These are phyloP conservation scores for Puccinia coronata DNA, from an alignment of 1,284 basidiomycete species.

Conservation along the genomic window DNA sequence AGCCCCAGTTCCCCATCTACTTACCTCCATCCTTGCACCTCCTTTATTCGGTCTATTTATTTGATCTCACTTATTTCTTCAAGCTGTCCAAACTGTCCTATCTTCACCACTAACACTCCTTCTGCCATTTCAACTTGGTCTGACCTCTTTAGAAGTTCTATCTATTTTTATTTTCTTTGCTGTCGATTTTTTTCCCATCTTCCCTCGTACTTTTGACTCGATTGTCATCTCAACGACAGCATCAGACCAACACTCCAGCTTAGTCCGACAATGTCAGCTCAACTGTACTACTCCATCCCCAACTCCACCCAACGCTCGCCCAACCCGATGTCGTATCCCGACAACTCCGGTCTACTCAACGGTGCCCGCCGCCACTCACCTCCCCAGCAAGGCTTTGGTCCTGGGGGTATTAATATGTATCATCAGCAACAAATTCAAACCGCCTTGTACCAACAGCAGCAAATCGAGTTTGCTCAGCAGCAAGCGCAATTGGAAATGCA, in stretches of 20 bases:
- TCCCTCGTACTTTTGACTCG: conserved; percentile 11
- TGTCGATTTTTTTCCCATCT: neutral
- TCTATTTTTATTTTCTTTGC: conserved; percentile 24
- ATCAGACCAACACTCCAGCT: neutral
- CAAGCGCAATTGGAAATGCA: conserved; percentile 50
- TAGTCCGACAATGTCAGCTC: conserved; percentile 37
- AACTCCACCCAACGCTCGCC: conserved; percentile 40
- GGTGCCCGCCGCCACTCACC: conserved; percentile 8
- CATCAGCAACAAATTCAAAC: conserved; percentile 49
- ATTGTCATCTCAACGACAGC: neutral
- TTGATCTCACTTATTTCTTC: neutral
- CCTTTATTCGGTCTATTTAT: neutral
- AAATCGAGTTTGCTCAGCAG: conserved; percentile 50
- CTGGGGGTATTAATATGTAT: conserved; percentile 42
- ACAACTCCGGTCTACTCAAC: neutral
- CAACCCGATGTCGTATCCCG: conserved; percentile 25
- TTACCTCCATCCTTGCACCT: neutral
- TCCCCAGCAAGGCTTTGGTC: conserved; percentile 34
- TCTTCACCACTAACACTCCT: conserved; percentile 17
- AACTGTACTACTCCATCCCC: conserved; percentile 46
- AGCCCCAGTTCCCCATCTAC: neutral
- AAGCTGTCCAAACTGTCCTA: conserved; percentile 15
- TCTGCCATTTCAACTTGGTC: conserved; percentile 7
- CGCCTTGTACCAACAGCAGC: conserved; percentile 48
- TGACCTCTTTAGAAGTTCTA: conserved; percentile 24